Evolutionary conservation across 345 rosid species (phyloP).

Genomic region (Draba incana): DNA sequence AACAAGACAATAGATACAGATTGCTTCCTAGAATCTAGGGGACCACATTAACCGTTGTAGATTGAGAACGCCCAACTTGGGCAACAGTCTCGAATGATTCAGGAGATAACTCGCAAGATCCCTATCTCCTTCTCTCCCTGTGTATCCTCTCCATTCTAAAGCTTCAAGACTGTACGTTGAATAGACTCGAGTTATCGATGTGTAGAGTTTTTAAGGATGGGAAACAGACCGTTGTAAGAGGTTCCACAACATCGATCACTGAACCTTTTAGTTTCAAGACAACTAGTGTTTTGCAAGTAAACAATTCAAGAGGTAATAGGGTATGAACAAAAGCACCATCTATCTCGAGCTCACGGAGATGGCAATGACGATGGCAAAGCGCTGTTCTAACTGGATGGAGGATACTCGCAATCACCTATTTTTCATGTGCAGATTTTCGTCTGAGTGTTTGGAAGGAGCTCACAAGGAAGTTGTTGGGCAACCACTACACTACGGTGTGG

Average conservation of each 20-base stretch:
- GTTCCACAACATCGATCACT: constrained; percentile 9
- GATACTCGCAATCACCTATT: too few species aligned
- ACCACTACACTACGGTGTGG: too few species aligned
- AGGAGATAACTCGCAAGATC: constrained; percentile 1
- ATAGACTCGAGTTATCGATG: neutral
- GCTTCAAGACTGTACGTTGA: constrained; percentile 8
- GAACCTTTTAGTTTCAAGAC: constrained; percentile 10
- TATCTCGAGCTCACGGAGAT: constrained; percentile 6
- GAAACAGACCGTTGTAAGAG: constrained; percentile 10
- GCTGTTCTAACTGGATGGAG: neutral
- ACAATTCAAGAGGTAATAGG: neutral
- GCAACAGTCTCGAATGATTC: too few species aligned
- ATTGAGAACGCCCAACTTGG: too few species aligned
- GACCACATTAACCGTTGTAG: too few species aligned
- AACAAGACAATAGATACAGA: too few species aligned
- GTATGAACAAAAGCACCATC: neutral
- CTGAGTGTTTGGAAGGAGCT: too few species aligned
- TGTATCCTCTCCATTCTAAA: constrained; percentile 11
- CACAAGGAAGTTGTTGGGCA: too few species aligned
- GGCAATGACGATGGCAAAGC: constrained; percentile 8
- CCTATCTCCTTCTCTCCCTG: neutral
- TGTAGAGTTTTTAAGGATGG: constrained; percentile 11
- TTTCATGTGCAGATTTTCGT: too few species aligned
- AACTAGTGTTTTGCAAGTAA: neutral
- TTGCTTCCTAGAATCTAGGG: too few species aligned